Conservation (phyloP, 2,329 filamentous ascomycete species). For the Colletotrichum magnum region DNA sequence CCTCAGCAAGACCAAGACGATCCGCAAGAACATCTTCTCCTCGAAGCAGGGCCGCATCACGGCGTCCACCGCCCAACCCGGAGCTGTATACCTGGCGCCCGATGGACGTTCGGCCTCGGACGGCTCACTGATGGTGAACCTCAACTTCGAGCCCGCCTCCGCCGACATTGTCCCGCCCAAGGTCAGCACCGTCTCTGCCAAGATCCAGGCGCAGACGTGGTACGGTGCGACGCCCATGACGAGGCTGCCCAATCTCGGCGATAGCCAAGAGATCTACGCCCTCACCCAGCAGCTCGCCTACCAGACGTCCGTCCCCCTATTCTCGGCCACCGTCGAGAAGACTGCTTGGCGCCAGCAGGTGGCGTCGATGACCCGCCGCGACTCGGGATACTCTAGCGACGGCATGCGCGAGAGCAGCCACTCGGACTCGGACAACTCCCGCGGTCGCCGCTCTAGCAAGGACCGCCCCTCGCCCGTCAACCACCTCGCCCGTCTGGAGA, state of each 20-base stretch:
- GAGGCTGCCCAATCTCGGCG: constrained; percentile 65
- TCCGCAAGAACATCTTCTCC: constrained; percentile 68
- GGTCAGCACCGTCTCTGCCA: constrained; percentile 63
- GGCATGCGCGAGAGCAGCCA: constrained; percentile 50
- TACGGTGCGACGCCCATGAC: constrained; percentile 63
- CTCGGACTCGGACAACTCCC: constrained; percentile 52
- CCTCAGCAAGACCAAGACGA: constrained; percentile 64
- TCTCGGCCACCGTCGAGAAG: constrained; percentile 51
- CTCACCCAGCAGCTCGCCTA: constrained; percentile 57
- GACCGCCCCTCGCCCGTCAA: constrained; percentile 49
- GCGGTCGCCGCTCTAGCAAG: constrained; percentile 32
- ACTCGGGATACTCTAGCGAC: constrained; percentile 69
- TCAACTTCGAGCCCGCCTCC: constrained; percentile 63
- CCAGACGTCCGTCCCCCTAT: constrained; percentile 59
- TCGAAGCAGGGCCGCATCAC: constrained; percentile 65
- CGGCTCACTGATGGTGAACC: constrained; percentile 59
- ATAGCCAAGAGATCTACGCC: constrained; percentile 55
- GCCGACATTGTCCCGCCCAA: constrained; percentile 61
- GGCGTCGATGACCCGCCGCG: constrained; percentile 55
- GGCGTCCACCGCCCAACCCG: constrained; percentile 60
- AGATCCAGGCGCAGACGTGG: constrained; percentile 67
- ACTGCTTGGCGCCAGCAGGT: constrained; percentile 59
- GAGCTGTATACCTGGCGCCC: constrained; percentile 63
- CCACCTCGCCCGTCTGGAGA: constrained; percentile 58
- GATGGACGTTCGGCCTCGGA: constrained; percentile 61